phyloP scores from a whole-genome alignment of 2,329 filamentous ascomycete species.

The Phialocephala subalpina region DNA sequence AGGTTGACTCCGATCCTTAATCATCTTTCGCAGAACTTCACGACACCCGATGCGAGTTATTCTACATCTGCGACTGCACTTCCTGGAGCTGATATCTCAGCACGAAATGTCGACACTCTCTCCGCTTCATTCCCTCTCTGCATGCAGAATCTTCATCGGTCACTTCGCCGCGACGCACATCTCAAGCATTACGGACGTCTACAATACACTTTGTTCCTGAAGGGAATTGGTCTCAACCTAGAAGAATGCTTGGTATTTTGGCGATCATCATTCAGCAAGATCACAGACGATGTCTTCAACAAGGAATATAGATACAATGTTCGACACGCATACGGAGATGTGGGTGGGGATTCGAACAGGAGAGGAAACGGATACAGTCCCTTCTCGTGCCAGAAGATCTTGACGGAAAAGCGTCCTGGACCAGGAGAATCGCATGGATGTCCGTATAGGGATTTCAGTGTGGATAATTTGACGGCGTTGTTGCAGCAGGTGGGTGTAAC shows the following conservation, averaged over 20 bases:
- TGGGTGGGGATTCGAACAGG: constrained; percentile 89
- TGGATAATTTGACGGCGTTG: constrained; percentile 83
- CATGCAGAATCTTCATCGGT: constrained; percentile 91
- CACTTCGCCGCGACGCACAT: constrained; percentile 85
- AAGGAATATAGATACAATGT: constrained; percentile 98
- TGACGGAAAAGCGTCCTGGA: constrained; percentile 87
- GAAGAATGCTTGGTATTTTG: constrained; percentile 94
- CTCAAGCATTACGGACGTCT: constrained; percentile 93
- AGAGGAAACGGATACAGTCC: constrained; percentile 88
- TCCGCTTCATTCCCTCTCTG: constrained; percentile 88
- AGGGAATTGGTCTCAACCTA: constrained; percentile 91
- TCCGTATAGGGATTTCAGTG: constrained; percentile 89
- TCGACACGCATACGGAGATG: constrained; percentile 93
- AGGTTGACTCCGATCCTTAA: constrained; percentile 78
- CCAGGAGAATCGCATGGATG: constrained; percentile 94
- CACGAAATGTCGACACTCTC: constrained; percentile 80
- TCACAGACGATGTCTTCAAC: constrained; percentile 94
- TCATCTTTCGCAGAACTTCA: constrained; percentile 95
- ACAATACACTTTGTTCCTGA: constrained; percentile 96
- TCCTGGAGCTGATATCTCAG: constrained; percentile 77
- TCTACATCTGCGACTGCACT: constrained; percentile 69
- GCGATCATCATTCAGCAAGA: constrained; percentile 83
- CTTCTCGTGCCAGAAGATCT: constrained; percentile 93
- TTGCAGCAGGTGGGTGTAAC: constrained; percentile 81
- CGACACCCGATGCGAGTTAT: constrained; percentile 87